Percentiles rank a stretch among this genome's conserved stretches.
Conservation (phyloP, 2,329 filamentous ascomycete species). For the Colletotrichum scovillei region DNA sequence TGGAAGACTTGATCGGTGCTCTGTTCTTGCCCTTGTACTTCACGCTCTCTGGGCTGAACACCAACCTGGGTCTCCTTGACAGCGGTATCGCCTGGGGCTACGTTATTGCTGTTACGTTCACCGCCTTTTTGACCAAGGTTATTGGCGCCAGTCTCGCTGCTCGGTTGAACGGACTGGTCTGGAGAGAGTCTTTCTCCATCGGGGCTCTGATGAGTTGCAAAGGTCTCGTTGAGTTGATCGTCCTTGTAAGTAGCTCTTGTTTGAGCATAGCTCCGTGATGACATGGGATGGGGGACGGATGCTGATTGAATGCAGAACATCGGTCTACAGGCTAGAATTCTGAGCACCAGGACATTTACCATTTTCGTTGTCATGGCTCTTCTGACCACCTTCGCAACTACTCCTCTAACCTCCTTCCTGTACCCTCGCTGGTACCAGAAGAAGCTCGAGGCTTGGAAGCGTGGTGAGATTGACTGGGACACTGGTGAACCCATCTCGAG, state of each 20-base stretch:
- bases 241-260: constrained; percentile 71
- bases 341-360: constrained; percentile 85
- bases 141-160: constrained; percentile 85
- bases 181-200: constrained; percentile 90
- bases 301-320: constrained; percentile 60
- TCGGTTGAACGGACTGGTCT: constrained; percentile 79
- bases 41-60: constrained; percentile 89
- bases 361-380: constrained; percentile 97
- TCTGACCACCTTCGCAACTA: constrained; percentile 85
- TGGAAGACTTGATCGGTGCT: constrained; percentile 88
- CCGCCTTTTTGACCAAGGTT: constrained; percentile 89
- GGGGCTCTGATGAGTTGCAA: constrained; percentile 97
- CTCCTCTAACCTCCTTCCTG: constrained; percentile 77
- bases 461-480: constrained; percentile 91
- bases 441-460: constrained; percentile 69
- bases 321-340: constrained; percentile 83
- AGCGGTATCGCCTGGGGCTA: constrained; percentile 90
- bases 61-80: constrained; percentile 85
- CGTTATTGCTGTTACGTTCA: constrained; percentile 82
- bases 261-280: background rate
- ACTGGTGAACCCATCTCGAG: constrained; percentile 50
- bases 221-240: constrained; percentile 92
- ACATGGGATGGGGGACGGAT: background rate
- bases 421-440: constrained; percentile 75
- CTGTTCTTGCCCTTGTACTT: constrained; percentile 94